Evolutionary conservation across 352 stramenopile genomes (phyloP).

Genomic region (Peronospora farinosa): DNA sequence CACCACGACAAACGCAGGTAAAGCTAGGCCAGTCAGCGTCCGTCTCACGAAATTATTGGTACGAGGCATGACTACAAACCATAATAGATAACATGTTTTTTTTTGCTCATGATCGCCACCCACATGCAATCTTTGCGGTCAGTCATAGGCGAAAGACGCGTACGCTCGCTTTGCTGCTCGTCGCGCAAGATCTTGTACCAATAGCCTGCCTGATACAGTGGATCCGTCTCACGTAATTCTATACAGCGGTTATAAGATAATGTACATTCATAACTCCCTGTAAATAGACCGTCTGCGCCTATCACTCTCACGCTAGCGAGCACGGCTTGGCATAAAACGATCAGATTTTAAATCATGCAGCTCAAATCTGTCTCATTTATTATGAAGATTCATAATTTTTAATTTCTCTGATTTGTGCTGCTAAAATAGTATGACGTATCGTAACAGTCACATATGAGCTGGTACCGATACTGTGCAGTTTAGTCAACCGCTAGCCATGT

Average conservation of each 20-base stretch:
- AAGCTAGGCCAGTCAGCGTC: slow-evolving; percentile 6
- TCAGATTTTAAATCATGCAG: too few relatives aligned
- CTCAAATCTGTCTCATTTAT: too few relatives aligned
- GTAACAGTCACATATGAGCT: too few relatives aligned
- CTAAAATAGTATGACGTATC: too few relatives aligned
- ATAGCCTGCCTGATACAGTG: background rate
- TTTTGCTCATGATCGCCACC: slow-evolving; percentile 4
- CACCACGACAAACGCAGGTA: slow-evolving; percentile 2
- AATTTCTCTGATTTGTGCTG: too few relatives aligned
- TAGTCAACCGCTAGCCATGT: too few relatives aligned
- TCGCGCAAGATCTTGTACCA: background rate
- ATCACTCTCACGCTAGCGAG: too few relatives aligned
- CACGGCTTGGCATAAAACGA: too few relatives aligned
- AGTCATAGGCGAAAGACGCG: slow-evolving; percentile 1
- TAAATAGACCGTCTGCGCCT: too few relatives aligned
- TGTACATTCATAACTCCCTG: too few relatives aligned
- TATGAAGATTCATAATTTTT: too few relatives aligned
- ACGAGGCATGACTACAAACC: background rate
- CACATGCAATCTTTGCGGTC: background rate
- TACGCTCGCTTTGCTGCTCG: background rate
- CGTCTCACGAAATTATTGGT: slow-evolving; percentile 12
- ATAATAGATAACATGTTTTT: slow-evolving; percentile 4
- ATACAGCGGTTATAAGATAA: background rate
- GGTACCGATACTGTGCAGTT: too few relatives aligned
- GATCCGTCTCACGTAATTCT: background rate